These are phyloP conservation scores for Sclerotiophoma versabilis DNA, from an alignment of 2,329 filamentous ascomycete species.

Conservation along the genomic window DNA sequence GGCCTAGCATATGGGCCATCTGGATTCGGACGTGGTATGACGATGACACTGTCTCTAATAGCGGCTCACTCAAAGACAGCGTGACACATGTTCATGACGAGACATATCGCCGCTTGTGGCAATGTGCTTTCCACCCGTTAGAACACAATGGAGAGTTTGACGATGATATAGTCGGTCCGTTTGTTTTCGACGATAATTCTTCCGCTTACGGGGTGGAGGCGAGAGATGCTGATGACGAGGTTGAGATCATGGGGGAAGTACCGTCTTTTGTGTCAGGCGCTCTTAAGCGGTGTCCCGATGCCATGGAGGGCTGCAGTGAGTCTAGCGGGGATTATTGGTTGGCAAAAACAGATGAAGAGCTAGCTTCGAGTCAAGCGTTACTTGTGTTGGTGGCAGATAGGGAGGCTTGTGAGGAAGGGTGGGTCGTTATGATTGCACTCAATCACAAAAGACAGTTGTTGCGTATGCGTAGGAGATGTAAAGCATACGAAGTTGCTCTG, in stretches of 20 bases:
- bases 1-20: background rate
- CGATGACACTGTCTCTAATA: background rate
- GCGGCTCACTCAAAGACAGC: background rate
- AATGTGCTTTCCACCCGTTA: background rate
- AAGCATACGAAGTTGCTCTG: background rate
- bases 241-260: background rate
- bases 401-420: background rate
- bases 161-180: background rate
- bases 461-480: background rate
- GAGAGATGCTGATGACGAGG: background rate
- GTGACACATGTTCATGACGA: slow-evolving; percentile 7
- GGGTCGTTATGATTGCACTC: background rate
- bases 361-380: background rate
- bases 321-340: background rate
- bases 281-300: background rate
- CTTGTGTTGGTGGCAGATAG: background rate
- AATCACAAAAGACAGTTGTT: background rate
- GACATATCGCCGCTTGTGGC: background rate
- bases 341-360: background rate
- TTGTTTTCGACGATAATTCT: background rate
- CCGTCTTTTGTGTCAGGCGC: background rate
- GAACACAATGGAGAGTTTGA: background rate
- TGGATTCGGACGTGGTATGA: slow-evolving; percentile 1
- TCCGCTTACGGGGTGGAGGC: background rate
- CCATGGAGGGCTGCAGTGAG: background rate